Evolutionary conservation across 2,329 filamentous ascomycete species (phyloP), one percentile per base, ranked within the genome.

Genomic region (Coleophoma eucalyptorum): DNA sequence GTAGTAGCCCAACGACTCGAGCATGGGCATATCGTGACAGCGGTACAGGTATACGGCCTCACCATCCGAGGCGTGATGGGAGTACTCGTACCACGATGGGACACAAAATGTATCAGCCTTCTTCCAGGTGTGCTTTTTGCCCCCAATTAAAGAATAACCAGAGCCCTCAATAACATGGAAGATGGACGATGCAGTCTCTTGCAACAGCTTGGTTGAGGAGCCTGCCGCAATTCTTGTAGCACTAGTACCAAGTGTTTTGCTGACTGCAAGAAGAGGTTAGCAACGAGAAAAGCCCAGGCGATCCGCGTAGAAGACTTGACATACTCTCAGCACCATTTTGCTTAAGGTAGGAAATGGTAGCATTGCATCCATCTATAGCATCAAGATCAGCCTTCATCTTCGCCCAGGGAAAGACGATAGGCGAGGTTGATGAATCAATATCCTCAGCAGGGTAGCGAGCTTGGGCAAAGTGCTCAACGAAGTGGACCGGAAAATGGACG

Each of bases 11-110:
- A 81, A 60, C 0, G 72, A 65, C 11, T 66, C 70, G 3, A 81
- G 62, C 76, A 82, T 79, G 0, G 77, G 77, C 64, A 72, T 75
- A 54, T 82, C 79, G 54, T 79, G 71, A 53, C 81, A 80, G 0
- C 73, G 67, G 53, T 79, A 80, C 26, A 81, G 54, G 57, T 81
- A 81, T 0, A 73, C 72, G 0, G 62, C 64, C 33, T 65, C 58
- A 2, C 1, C 50, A 2, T 51, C 53, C 12, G 62, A 62, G 1
- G 76, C 72, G 48, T 71, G 69, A 55, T 80, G 76, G 57, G 77
- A 68, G 52, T 76, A 78, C 12, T 52, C 59, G 46, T 77, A 63
- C 78, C 79, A 81, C 0, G 76, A 61, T 0, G 78, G 79, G 12
- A 82, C 66, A 53, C 74, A 78, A 51, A 82, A 81, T 0, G 76